phyloP scores from a whole-genome alignment of 202 grass and related monocot genomes.

The Cymbopogon flexuosus region DNA sequence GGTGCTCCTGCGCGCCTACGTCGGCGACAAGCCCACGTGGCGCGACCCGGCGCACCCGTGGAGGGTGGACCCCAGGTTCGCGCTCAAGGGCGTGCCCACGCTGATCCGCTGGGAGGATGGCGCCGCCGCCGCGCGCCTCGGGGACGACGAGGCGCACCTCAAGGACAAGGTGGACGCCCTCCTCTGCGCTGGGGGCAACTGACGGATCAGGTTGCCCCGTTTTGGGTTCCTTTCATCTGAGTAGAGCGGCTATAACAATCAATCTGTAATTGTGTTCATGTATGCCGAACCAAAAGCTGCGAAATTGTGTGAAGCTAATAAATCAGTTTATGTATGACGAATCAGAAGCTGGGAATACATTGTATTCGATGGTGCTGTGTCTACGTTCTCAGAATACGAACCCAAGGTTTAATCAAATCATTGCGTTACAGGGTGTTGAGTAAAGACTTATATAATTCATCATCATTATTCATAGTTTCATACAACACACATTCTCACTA shows the following conservation, averaged over 20 bases:
- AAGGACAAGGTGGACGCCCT: constrained; percentile 60
- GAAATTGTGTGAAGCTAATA: background rate
- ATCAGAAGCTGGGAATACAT: background rate
- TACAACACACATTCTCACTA: too few species aligned
- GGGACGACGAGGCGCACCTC: constrained; percentile 67
- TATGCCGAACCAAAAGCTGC: background rate
- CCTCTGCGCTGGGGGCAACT: constrained; percentile 30
- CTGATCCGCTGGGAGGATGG: constrained; percentile 82
- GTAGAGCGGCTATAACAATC: background rate
- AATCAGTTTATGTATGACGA: background rate
- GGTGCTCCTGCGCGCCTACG: constrained; percentile 76
- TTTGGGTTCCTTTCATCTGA: background rate
- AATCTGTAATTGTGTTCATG: background rate
- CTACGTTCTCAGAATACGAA: background rate
- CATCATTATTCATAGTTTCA: background rate
- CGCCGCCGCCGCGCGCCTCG: constrained; percentile 45
- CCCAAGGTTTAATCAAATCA: background rate
- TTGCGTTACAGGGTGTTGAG: background rate
- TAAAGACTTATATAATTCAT: too few species aligned
- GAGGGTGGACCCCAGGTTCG: constrained; percentile 74
- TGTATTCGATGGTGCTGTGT: background rate
- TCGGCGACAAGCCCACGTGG: constrained; percentile 82
- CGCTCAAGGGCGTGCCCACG: constrained; percentile 66
- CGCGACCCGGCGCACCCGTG: constrained; percentile 64
- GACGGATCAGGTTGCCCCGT: background rate